Base-by-base conservation (phyloP, 148 eudicot species). In the Drosera capensis region DNA sequence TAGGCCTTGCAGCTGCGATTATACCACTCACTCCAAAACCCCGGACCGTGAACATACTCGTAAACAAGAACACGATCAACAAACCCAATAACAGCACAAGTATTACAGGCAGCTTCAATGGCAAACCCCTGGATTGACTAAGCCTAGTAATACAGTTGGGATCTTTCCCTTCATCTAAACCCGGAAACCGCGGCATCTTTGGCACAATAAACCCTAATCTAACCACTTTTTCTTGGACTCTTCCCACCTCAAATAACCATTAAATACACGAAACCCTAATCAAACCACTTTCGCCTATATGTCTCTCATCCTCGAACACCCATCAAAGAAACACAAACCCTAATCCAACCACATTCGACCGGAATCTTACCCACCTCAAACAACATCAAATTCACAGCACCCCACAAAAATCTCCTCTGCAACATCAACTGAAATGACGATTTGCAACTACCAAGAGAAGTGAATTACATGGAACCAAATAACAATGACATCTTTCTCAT, bases 151-250 rank as follows among this genome's bases (percentile, higher is more conserved):
- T 23, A 56, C 49, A 48, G 42, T 8, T 48, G 18, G 71, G 59
- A 45, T 87, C 86, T 47, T 82, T 82, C 42, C 83, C 90, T 48
- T 82, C 90, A 49, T 82, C 96, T 70, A 79, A 61, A 43, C 72
- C 40, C 28, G 50, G 28, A 7, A 64, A 59, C 70, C 74, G 49
- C 64, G 62, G 74, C 73, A 71, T 70, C 50, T 47, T 40, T 7
- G 18, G 18, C 8, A 2, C 17, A 39, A 41, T 15, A 12, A 41
- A 19, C 18, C 11, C 1, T 19, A 17, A 41, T 19, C 22, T 18
- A 20, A 41, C 14, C 45, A 17, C 23, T 11, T 19, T 41, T 19
- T 13, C 38, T 34, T 34, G 38, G 38, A 34, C 0, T 34, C 38
- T 34, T 34, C 38, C n/a, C 38, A 13, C 11, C 2, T 4, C 38